Evolutionary conservation across 345 rosid species (phyloP).

Genomic region (Boechera retrofracta): DNA sequence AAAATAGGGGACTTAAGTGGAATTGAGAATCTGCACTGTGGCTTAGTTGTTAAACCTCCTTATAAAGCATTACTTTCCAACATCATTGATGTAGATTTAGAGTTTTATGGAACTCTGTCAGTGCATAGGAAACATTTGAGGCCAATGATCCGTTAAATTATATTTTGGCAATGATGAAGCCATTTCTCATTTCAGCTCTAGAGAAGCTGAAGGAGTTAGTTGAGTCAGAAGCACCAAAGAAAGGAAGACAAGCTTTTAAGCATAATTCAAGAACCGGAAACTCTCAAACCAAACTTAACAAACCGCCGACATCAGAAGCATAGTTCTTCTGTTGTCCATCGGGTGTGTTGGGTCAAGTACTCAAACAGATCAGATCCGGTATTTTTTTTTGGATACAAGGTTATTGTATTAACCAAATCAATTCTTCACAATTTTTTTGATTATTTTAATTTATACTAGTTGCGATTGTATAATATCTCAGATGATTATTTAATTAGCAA

Average conservation of each 20-base stretch:
- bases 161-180: conserved; percentile 16
- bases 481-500: no score
- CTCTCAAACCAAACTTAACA: conserved; percentile 34
- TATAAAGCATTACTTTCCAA: neutral
- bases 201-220: conserved; percentile 75
- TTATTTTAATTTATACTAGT: no score
- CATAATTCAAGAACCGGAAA: conserved; percentile 47
- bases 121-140: conserved; percentile 14
- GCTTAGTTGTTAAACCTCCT: neutral
- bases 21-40: neutral
- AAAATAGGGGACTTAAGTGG: neutral
- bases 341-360: neutral
- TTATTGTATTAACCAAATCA: neutral
- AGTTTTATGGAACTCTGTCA: neutral
- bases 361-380: neutral
- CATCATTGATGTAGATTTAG: neutral
- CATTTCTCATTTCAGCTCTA: conserved; percentile 54
- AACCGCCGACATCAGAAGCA: conserved; percentile 18
- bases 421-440: conserved; percentile 15
- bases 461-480: no score
- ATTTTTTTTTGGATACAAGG: neutral
- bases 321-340: neutral
- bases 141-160: neutral
- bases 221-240: conserved; percentile 68
- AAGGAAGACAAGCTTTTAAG: conserved; percentile 55